Base-by-base conservation (phyloP, 1,284 basidiomycete genomes). In the Xerocomus nothofagi region DNA sequence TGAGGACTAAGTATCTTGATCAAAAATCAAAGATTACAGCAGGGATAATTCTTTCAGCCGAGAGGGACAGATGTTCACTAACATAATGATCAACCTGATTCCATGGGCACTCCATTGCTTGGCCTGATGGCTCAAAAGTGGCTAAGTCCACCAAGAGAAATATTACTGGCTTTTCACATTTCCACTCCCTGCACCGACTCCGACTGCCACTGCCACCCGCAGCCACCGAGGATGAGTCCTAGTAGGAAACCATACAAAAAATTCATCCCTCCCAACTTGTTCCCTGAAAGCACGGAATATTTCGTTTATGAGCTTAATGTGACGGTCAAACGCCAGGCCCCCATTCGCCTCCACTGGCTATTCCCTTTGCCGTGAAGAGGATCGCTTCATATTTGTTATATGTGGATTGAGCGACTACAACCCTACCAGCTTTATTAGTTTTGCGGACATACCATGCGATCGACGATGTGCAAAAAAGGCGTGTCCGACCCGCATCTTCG, bases 391-490 rank as follows among this genome's bases (percentile, higher is more conserved):
- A 44, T 86, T 55, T 81, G 82, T 9, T 6, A 71, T 7, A 71
- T 6, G 71, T 7, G 71, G 74, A 77, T 44, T 59, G 52, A 15
- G 80, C 78, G 6, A 79, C 79, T 9, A 75, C 70, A 0, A 84
- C 85, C 3, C 63, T 31, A 88, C 64, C 46, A 89, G 65, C 32
- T 80, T 78, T 1, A 57, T 88, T 83, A 1, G 66, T 61, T 6
- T 55, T 56, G 1, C 84, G 82, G 15, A 86, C 61, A 0, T 44
- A 51, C 84, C 83, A 86, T 1, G 39, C 39, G 15, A 74, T 64
- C 0, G 71, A 32, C 86, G 76, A 47, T 58, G 67, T 4, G 80
- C 86, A 21, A 79, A 62, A 54, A 89, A 84, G 5, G 88, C 59
- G 57, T 3, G 71, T 74, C 9, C 71, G 71, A 44, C 78, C 78